Evolutionary conservation across 352 stramenopile genomes (phyloP), one percentile per base, ranked within the genome.

Genomic region (Blastocystis sp.): DNA sequence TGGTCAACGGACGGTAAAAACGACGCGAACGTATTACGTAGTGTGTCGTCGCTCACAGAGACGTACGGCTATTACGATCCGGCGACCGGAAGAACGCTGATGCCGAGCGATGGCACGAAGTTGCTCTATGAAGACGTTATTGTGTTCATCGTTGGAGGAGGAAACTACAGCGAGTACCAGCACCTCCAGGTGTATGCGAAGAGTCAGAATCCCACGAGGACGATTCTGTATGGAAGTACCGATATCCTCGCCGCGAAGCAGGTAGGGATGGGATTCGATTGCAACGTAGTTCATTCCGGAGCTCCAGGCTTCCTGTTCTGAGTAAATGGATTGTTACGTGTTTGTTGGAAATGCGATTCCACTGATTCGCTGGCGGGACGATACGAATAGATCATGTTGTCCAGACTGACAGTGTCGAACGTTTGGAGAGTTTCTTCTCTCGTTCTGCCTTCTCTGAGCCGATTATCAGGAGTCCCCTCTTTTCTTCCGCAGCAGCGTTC

Each of bases 111-210:
- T 75, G 75, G 63, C 1, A 51, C 34, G 21, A 85, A 85, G 44
- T 29, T 46, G 18, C 27, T 40, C 7, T 85, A 57, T 54, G 63
- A 85, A 61, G 90, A 95, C 78, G 91, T 92, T 0, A 93, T 94
- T 86, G 90, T 92, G 24, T 95, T 94, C 88, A 89, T 93, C 48
- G 90, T 95, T 64, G 92, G 92, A 53, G 91, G 91, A 42, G 92
- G 91, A 48, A 94, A 90, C 87, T 95, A 94, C 88, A 88, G 88
- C 27, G 92, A 95, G 87, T 94, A 94, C 76, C 91, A 94, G 84
- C 94, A 94, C 87, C 89, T 95, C 84, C 91, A 94, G 79, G 32
- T 54, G 40, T 85, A 85, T 54, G 63, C 63, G 27, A 76, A 72
- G 57, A 72, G 63, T 36, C 75, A 85, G 63, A 76, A 72, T 40